phyloP scores from a whole-genome alignment of 139 green algal genomes.

The Micromonas commoda region DNA sequence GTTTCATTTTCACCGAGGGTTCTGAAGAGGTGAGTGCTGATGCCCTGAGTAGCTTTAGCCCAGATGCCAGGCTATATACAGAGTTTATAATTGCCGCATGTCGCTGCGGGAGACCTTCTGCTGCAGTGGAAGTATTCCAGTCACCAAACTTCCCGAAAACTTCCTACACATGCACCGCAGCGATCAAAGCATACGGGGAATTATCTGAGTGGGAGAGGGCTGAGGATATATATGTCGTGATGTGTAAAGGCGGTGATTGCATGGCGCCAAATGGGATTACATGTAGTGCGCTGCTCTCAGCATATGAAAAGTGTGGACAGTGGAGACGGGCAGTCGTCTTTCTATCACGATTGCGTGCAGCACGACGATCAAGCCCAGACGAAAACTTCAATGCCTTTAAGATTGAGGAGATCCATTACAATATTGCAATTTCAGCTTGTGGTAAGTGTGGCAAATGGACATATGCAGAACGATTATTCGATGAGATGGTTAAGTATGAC shows the following conservation, averaged over 20 bases:
- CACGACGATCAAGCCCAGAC: not conserved
- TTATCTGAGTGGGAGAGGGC: not conserved
- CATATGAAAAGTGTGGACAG: conserved; percentile 12
- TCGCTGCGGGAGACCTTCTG: not conserved
- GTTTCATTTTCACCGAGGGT: not conserved
- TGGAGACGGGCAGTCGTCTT: not conserved
- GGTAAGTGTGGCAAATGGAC: conserved; percentile 6
- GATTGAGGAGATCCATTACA: conserved; percentile 18
- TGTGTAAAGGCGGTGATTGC: not conserved
- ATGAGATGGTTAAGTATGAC: not conserved
- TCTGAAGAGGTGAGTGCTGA: not conserved
- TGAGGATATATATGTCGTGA: not conserved
- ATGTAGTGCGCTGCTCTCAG: not conserved
- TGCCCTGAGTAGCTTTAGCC: not conserved
- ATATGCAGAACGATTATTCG: conserved; percentile 6
- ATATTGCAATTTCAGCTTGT: not conserved
- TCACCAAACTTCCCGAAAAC: not conserved
- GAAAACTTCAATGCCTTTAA: not conserved
- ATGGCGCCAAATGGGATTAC: not conserved
- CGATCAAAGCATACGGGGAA: conserved; percentile 4
- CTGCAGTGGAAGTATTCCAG: conserved; percentile 3
- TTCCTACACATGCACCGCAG: conserved; percentile 3
- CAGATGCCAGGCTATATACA: not conserved
- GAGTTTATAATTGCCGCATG: conserved; percentile 8
- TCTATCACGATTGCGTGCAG: not conserved